Evolutionary conservation across 805 yeast genomes (phyloP), one percentile per base, ranked within the genome.

Genomic region (Yarrowia sp.): DNA sequence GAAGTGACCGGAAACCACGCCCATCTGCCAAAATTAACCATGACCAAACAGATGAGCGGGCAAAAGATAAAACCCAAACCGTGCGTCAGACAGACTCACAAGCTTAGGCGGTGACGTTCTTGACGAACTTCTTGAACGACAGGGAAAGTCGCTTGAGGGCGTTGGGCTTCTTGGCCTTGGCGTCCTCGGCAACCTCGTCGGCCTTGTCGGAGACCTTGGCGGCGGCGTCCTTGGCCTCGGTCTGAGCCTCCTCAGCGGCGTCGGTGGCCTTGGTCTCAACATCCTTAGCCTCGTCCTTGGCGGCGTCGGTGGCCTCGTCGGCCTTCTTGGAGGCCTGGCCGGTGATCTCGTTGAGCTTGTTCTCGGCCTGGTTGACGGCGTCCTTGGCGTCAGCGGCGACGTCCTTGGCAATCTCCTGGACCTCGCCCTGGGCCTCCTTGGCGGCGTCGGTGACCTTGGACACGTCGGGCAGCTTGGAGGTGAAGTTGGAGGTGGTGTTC

Each of bases 71-170:
- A 39, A 36, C 52, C 50, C 50, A 43, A 42, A n/a, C 20, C 10
- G 13, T 7, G n/a, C 13, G 30, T 34, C 38, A 24, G 44, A 19
- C 15, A 20, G 17, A 24, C 53, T 13, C 24, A 30, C 34, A 19
- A 12, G 60, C 71, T 69, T 74, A 73, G 67, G 72, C 72, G 74
- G 71, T 72, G 67, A 74, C 75, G 60, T 69, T 67, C 73, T 74
- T 74, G 70, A 73, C 76, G 40, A 74, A 70, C 73, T 73, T 74
- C 76, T 74, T 74, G 69, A 74, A 65, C 20, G 69, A 68, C 47
- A 66, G 53, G 34, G 69, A 44, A 40, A 70, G 56, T 72, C 71
- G 72, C 75, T 74, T 74, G 72, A 70, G 66, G 69, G 68, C 69
- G 40, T 70, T 56, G 55, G 69, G 71, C 73, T 73, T 73, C 73